These are phyloP conservation scores for Phytopythium boreale DNA, from an alignment of 352 stramenopile species.

Conservation along the genomic window DNA sequence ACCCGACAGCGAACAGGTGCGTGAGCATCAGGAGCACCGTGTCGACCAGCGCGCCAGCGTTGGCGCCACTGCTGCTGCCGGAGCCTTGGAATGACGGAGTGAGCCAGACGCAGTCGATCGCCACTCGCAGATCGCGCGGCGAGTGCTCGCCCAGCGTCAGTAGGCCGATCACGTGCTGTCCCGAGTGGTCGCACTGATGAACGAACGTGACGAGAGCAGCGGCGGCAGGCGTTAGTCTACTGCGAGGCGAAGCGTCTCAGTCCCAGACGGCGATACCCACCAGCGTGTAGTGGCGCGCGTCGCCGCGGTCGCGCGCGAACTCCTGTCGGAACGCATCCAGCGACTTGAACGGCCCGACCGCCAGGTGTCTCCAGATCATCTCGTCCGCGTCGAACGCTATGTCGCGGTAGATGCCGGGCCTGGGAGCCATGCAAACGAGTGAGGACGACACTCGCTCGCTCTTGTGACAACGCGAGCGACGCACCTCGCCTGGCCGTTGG, in stretches of 20 bases:
- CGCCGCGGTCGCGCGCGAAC: slow-evolving; percentile 27
- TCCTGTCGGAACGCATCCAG: slow-evolving; percentile 34
- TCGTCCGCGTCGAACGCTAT: slow-evolving; percentile 69
- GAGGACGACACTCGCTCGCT: not conserved
- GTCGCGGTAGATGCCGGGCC: slow-evolving; percentile 58
- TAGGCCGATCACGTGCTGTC: slow-evolving; percentile 67
- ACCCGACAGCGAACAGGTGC: slow-evolving; percentile 70
- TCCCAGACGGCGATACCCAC: slow-evolving; percentile 10
- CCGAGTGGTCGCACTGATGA: slow-evolving; percentile 41
- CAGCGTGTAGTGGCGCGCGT: slow-evolving; percentile 62
- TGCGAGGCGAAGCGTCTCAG: not conserved
- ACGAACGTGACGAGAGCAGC: slow-evolving; percentile 1
- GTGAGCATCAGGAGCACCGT: slow-evolving; percentile 66
- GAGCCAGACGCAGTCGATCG: slow-evolving; percentile 82
- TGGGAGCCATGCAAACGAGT: slow-evolving; percentile 3
- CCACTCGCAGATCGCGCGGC: slow-evolving; percentile 70
- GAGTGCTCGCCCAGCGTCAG: slow-evolving; percentile 71
- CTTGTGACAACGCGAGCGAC: not conserved
- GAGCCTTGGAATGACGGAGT: slow-evolving; percentile 70
- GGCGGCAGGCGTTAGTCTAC: slow-evolving; percentile 1
- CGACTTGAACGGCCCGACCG: slow-evolving; percentile 52
- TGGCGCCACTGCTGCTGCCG: slow-evolving; percentile 7
- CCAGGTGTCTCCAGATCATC: slow-evolving; percentile 75
- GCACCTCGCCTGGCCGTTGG: slow-evolving; percentile 29
- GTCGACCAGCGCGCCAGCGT: slow-evolving; percentile 37